These are phyloP conservation scores for Hirsutella rhossiliensis DNA, from an alignment of 2,329 filamentous ascomycete species.

Conservation along the genomic window DNA sequence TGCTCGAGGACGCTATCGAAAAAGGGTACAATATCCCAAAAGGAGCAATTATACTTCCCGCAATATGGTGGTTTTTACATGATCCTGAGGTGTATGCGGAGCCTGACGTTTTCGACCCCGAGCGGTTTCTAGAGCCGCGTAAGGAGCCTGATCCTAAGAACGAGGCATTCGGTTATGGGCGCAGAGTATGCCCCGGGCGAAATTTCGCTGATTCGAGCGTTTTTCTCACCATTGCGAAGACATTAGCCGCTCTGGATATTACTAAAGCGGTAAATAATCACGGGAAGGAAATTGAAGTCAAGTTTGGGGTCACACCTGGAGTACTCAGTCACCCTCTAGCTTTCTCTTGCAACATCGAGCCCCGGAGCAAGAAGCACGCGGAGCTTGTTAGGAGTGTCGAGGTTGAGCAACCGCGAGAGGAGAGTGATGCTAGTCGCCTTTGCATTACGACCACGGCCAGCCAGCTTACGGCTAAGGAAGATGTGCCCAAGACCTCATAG, in stretches of 20 bases:
- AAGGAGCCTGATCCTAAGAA: slow-evolving; percentile 15
- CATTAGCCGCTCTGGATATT: slow-evolving; percentile 23
- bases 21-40: slow-evolving; percentile 15
- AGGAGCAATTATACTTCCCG: slow-evolving; percentile 11
- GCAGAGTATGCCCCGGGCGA: slow-evolving; percentile 21
- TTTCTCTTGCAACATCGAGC: not conserved
- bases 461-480: too few species aligned
- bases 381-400: slow-evolving; percentile 1
- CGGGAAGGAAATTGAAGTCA: slow-evolving; percentile 20
- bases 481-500: too few species aligned
- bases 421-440: not conserved
- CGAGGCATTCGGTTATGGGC: slow-evolving; percentile 22
- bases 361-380: not conserved
- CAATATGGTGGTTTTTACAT: slow-evolving; percentile 35
- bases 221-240: slow-evolving; percentile 23
- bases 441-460: too few species aligned
- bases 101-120: slow-evolving; percentile 20
- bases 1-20: slow-evolving; percentile 15
- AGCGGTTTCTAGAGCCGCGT: slow-evolving; percentile 15
- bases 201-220: slow-evolving; percentile 17
- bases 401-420: slow-evolving; percentile 2
- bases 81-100: slow-evolving; percentile 53
- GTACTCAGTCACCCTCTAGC: not conserved
- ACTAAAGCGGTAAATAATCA: slow-evolving; percentile 13
- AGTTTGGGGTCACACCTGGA: slow-evolving; percentile 2